A percentile compares a stretch with the other conserved stretches of the same genome.
Evolutionary conservation across 768 basidiomycete genomes (phyloP).

Genomic region (Brasilioporus rufonigricans): DNA sequence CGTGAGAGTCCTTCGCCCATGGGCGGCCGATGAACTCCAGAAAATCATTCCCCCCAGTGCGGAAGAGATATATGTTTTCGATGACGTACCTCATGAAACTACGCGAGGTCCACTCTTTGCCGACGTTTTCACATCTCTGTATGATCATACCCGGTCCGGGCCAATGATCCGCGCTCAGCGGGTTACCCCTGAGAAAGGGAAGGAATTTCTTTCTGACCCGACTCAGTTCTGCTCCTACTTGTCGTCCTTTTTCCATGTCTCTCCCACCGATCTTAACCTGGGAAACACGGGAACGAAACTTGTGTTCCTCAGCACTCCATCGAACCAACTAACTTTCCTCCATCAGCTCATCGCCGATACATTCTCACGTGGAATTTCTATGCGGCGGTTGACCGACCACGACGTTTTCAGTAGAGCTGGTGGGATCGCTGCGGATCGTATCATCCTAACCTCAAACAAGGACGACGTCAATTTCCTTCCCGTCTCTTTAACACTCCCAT

Average conservation of each 20-base stretch:
- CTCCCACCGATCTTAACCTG: conserved; percentile 27
- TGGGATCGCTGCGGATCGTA: conserved; percentile 64
- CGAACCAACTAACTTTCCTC: conserved; percentile 43
- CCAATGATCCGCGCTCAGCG: conserved; percentile 54
- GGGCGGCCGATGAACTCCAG: conserved; percentile 68
- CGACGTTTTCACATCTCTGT: conserved; percentile 65
- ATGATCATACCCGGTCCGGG: conserved; percentile 37
- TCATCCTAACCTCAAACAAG: conserved; percentile 58
- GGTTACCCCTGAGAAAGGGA: conserved; percentile 54
- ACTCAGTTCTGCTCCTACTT: conserved; percentile 45
- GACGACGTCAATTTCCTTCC: conserved; percentile 43
- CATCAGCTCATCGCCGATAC: conserved; percentile 55
- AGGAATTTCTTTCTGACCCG: conserved; percentile 46
- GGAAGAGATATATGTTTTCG: conserved; percentile 65
- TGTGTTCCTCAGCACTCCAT: conserved; percentile 52
- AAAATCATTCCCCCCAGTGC: conserved; percentile 57
- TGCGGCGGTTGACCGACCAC: conserved; percentile 64
- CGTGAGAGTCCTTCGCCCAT: conserved; percentile 81
- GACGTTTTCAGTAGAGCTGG: conserved; percentile 75
- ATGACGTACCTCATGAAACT: conserved; percentile 66
- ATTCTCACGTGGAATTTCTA: conserved; percentile 49
- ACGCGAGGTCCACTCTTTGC: conserved; percentile 65
- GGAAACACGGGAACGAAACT: conserved; percentile 38
- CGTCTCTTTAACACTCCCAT: conserved; percentile 53
- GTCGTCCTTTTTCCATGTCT: conserved; percentile 20